These are phyloP conservation scores for Colletotrichum sp. DNA, from an alignment of 2,329 filamentous ascomycete genomes.

Conservation along the genomic window DNA sequence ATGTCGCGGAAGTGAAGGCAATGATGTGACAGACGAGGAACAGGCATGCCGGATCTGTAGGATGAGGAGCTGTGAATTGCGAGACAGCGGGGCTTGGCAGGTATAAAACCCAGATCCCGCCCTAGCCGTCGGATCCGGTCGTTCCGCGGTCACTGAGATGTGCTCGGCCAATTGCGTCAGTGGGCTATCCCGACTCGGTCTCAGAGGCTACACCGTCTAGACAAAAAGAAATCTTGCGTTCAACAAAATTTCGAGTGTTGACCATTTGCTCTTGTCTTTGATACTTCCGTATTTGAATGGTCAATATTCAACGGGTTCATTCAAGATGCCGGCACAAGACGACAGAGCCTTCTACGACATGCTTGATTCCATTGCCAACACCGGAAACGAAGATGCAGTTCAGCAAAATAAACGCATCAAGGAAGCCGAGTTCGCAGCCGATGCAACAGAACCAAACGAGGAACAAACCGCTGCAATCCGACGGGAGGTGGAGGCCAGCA, in stretches of 20 bases:
- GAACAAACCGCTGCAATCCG: not conserved
- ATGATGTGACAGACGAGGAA: not conserved
- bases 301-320: not conserved
- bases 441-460: not conserved
- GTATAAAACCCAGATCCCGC: not conserved
- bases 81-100: not conserved
- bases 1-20: not conserved
- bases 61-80: not conserved
- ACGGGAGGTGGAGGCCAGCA: not conserved
- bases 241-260: accelerated
- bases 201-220: not conserved
- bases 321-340: not conserved
- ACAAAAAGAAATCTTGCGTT: not conserved
- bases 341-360: not conserved
- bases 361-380: not conserved
- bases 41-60: not conserved
- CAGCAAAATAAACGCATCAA: not conserved
- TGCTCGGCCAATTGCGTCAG: not conserved
- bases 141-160: not conserved
- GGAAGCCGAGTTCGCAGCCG: not conserved
- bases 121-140: not conserved
- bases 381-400: not conserved
- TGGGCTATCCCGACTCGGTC: accelerated
- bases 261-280: accelerated
- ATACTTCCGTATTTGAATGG: accelerated